phyloP scores from a whole-genome alignment of 78 protist species.

The Dictyostelium discoideum region DNA sequence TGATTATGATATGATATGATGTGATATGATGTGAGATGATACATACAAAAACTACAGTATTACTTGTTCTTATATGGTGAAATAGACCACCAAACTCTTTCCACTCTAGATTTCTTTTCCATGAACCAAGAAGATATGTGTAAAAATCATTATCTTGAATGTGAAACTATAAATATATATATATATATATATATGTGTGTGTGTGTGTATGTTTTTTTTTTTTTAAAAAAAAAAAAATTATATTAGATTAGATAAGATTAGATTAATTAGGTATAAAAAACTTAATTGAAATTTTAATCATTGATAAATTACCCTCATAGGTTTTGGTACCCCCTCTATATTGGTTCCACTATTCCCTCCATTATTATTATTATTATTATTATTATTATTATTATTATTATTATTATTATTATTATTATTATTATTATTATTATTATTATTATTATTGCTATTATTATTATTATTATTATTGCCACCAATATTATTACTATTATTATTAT shows the following conservation, averaged over 20 bases:
- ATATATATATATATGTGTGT: neutral
- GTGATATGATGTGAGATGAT: no score
- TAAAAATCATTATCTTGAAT: conserved; percentile 71
- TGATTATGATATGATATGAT: no score
- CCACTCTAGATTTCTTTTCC: conserved; percentile 87
- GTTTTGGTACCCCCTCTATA: conserved; percentile 36
- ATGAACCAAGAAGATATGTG: conserved; percentile 65
- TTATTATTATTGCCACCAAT: no score
- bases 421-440: neutral
- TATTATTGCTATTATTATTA: neutral
- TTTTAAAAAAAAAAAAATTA: neutral
- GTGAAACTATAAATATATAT: conserved; percentile 12
- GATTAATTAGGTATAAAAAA: neutral
- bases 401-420: neutral
- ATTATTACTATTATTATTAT: neutral
- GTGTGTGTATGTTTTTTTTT: neutral
- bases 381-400: no score
- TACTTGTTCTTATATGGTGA: conserved; percentile 69
- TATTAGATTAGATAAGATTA: neutral
- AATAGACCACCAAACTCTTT: conserved; percentile 77
- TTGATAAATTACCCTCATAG: conserved; percentile 14
- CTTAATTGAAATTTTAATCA: neutral
- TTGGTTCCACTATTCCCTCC: neutral
- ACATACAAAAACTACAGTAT: conserved; percentile 78
- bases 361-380: neutral